These are phyloP conservation scores for Capronia americana DNA, from an alignment of 2,329 filamentous ascomycete species.

Conservation along the genomic window DNA sequence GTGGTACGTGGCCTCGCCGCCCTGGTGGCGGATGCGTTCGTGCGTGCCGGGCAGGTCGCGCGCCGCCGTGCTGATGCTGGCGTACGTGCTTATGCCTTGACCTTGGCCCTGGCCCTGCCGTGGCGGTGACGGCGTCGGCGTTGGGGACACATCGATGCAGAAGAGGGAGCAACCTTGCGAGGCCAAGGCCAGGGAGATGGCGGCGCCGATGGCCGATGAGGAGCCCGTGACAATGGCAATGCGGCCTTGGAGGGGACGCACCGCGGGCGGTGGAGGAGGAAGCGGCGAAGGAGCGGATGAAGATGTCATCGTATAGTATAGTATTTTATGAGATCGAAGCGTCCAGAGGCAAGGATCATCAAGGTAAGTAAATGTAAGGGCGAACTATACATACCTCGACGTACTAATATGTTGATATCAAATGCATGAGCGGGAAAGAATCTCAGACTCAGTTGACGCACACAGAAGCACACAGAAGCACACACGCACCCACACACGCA, in stretches of 20 bases:
- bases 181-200: constrained; percentile 72
- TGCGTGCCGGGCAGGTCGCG: constrained; percentile 34
- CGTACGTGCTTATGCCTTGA: constrained; percentile 26
- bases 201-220: constrained; percentile 79
- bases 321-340: neutral
- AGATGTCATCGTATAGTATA: neutral
- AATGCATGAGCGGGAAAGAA: neutral
- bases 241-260: constrained; percentile 54
- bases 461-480: too few relatives aligned
- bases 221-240: constrained; percentile 81
- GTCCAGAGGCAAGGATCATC: neutral
- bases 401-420: neutral
- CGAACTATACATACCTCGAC: neutral
- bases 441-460: neutral
- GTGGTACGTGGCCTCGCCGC: constrained; percentile 31
- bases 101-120: constrained; percentile 11
- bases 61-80: constrained; percentile 13
- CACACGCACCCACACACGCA: too few relatives aligned
- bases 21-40: constrained; percentile 33
- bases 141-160: constrained; percentile 41
- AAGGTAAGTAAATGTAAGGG: neutral
- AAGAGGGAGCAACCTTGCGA: constrained; percentile 68
- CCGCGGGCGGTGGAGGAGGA: neutral
- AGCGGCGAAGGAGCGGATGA: neutral
- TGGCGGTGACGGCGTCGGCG: constrained; percentile 26